Evolutionary conservation across 2,329 filamentous ascomycete genomes (phyloP), one percentile per base, ranked within the genome.

Genomic region (Kalaharituber pfeilii): DNA sequence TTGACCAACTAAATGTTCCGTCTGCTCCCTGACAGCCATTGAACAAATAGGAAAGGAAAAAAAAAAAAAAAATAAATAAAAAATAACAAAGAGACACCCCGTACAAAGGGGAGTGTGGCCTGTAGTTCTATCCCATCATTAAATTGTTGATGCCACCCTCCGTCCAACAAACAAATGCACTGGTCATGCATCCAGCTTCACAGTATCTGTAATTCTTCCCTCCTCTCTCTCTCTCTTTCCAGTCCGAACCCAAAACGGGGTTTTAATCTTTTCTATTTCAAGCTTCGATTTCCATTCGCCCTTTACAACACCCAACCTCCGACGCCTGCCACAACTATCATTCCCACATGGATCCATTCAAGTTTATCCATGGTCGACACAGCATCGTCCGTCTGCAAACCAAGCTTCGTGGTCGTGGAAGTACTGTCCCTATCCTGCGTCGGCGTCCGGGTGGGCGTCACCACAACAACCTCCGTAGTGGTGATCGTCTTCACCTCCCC

Each of bases 31-130:
- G n/a, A n/a, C n/a, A 36, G 30, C 30, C 9, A 36, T 9, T 9
- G n/a, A 36, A 36, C 9, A 36, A n/a, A 59, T 45, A 56, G 30
- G 26, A 51, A 54, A 39, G 39, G 26, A 24, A 24, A 30, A 39
- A 25, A 36, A 36, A 36, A 36, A 36, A 36, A 36, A 36, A 36
- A 36, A 36, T 9, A 36, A 36, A 9, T 36, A n/a, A 36, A 36
- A 36, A 36, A 9, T 36, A 9, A 36, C 9, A 36, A 9, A 36
- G n/a, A 36, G n/a, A 36, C 9, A 36, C n/a, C 30, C 9, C n/a
- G 30, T 36, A 36, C 30, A n/a, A 9, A 36, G n/a, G 9, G 9
- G 30, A 9, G 9, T 36, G 9, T n/a, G 30, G 30, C 30, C n/a
- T n/a, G n/a, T 36, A 9, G n/a, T 36, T 36, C 30, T 36, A 9